These are phyloP conservation scores for Acanthamoeba lenticulata DNA, from an alignment of 208 protist genomes.

Conservation along the genomic window DNA sequence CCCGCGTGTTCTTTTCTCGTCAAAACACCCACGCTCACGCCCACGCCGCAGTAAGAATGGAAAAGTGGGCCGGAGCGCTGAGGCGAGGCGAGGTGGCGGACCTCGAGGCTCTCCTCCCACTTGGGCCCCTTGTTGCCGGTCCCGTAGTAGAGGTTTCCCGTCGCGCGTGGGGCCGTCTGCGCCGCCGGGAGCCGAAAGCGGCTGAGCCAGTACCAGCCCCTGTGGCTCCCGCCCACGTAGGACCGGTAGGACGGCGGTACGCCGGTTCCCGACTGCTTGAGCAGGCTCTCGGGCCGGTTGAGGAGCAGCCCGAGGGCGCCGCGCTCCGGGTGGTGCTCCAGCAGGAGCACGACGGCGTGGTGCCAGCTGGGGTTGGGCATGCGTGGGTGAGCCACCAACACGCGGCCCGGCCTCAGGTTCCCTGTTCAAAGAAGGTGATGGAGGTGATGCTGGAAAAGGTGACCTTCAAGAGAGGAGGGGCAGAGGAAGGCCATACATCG, in stretches of 20 bases:
- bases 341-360: not conserved
- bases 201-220: slow-evolving; percentile 22
- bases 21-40: too few relatives aligned
- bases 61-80: not conserved
- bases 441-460: not conserved
- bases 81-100: not conserved
- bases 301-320: not conserved
- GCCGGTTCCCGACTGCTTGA: not conserved
- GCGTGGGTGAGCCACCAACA: not conserved
- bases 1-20: not conserved
- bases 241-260: not conserved
- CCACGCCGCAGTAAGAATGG: too few relatives aligned
- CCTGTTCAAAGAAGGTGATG: not conserved
- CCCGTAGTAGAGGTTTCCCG: not conserved
- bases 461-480: not conserved
- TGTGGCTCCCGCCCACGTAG: not conserved
- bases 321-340: not conserved
- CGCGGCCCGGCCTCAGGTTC: not conserved
- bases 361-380: not conserved
- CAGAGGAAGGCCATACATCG: not conserved
- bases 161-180: not conserved
- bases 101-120: not conserved
- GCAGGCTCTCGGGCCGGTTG: not conserved
- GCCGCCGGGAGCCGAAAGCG: not conserved
- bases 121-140: not conserved